Evolutionary conservation across 495 filamentous ascomycete species (phyloP).

Genomic region (Lindgomyces ingoldianus): DNA sequence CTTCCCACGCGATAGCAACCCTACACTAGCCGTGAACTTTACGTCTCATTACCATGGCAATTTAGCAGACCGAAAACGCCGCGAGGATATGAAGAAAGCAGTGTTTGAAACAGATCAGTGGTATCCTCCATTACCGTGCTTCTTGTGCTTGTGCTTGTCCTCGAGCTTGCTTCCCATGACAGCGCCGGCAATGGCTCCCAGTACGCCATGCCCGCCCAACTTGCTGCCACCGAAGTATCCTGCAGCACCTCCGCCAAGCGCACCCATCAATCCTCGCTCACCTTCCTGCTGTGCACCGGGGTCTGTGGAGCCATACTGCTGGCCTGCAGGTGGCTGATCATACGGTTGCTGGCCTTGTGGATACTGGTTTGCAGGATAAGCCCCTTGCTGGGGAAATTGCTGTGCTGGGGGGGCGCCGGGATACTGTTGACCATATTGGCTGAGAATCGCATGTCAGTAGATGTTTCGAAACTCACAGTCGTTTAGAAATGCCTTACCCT

Average conservation of each 20-base stretch:
- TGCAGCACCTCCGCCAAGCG: slow-evolving; percentile 41
- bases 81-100: background rate
- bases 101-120: slow-evolving; percentile 4
- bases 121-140: slow-evolving; percentile 28
- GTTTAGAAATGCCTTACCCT: slow-evolving; percentile 24
- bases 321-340: slow-evolving; percentile 31
- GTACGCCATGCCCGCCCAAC: slow-evolving; percentile 41
- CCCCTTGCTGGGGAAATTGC: slow-evolving; percentile 35
- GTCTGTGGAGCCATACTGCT: slow-evolving; percentile 40
- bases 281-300: slow-evolving; percentile 39
- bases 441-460: slow-evolving; percentile 8
- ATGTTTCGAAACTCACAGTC: slow-evolving; percentile 25
- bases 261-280: slow-evolving; percentile 45
- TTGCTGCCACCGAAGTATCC: slow-evolving; percentile 45
- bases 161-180: slow-evolving; percentile 46
- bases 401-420: slow-evolving; percentile 31
- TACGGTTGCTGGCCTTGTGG: slow-evolving; percentile 30
- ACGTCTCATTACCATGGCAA: background rate
- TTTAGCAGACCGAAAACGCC: slow-evolving; percentile 8
- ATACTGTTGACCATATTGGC: slow-evolving; percentile 31
- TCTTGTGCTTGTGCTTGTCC: slow-evolving; percentile 44
- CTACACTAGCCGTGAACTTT: background rate
- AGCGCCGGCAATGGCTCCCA: slow-evolving; percentile 44
- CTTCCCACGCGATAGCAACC: background rate
- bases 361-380: slow-evolving; percentile 23